Conservation (phyloP, 202 grass and related monocot genomes). For the Setaria viridis region DNA sequence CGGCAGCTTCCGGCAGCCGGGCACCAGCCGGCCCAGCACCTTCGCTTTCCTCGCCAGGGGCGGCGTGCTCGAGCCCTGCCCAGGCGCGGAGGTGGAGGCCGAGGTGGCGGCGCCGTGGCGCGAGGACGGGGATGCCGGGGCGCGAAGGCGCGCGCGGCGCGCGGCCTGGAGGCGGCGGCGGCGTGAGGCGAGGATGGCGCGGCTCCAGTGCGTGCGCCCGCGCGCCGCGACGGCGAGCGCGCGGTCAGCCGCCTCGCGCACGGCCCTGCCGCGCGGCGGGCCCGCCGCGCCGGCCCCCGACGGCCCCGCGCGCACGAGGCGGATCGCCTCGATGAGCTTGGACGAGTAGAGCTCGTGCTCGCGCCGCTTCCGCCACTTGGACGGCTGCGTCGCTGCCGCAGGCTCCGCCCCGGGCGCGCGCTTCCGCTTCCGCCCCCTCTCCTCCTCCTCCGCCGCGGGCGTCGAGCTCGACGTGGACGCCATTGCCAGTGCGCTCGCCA, state of each 20-base stretch:
- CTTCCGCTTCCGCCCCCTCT: conserved; percentile 58
- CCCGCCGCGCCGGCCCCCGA: neutral
- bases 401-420: conserved; percentile 28
- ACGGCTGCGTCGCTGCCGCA: conserved; percentile 4
- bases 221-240: conserved; percentile 75
- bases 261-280: conserved; percentile 49
- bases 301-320: conserved; percentile 52
- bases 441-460: conserved; percentile 43
- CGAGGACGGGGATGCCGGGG: conserved; percentile 1
- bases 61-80: conserved; percentile 25
- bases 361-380: conserved; percentile 80
- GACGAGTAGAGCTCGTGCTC: conserved; percentile 88
- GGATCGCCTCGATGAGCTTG: conserved; percentile 84
- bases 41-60: conserved; percentile 66
- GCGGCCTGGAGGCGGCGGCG: conserved; percentile 55
- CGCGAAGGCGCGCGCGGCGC: conserved; percentile 45
- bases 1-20: conserved; percentile 75
- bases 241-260: conserved; percentile 88
- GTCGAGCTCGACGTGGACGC: conserved; percentile 50
- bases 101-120: neutral
- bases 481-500: conserved; percentile 42
- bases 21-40: conserved; percentile 76
- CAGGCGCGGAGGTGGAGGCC: neutral
- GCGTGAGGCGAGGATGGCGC: conserved; percentile 70
- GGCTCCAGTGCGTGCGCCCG: conserved; percentile 82